Conservation (phyloP, 2,329 filamentous ascomycete species). For the Verticillium klebahnii region DNA sequence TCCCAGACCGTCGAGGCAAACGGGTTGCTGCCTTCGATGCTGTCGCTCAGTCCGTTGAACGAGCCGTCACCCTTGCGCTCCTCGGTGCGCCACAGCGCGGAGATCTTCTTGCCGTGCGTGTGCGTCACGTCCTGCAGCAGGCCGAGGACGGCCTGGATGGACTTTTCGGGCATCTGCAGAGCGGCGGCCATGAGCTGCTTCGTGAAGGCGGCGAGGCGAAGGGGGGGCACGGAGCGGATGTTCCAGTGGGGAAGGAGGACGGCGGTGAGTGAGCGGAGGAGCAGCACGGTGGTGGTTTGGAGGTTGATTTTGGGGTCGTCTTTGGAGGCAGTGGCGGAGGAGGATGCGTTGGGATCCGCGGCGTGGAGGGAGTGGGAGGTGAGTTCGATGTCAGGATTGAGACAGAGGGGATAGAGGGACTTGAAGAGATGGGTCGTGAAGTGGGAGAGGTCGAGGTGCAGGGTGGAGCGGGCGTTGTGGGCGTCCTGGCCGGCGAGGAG, state of each 20-base stretch:
- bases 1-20: constrained; percentile 92
- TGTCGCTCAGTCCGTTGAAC: constrained; percentile 68
- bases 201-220: constrained; percentile 84
- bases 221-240: constrained; percentile 70
- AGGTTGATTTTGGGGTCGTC: constrained; percentile 74
- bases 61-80: constrained; percentile 87
- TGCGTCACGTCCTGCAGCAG: constrained; percentile 75
- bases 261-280: constrained; percentile 80
- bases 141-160: constrained; percentile 71
- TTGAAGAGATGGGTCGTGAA: constrained; percentile 94
- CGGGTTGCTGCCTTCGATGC: constrained; percentile 82
- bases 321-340: constrained; percentile 34
- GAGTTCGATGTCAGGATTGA: constrained; percentile 83
- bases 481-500: constrained; percentile 91
- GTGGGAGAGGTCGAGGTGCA: constrained; percentile 89
- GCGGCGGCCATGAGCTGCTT: constrained; percentile 83
- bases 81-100: constrained; percentile 88
- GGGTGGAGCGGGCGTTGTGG: constrained; percentile 71
- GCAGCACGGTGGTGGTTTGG: constrained; percentile 87
- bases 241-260: constrained; percentile 73
- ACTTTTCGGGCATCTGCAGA: constrained; percentile 88
- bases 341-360: constrained; percentile 59
- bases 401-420: constrained; percentile 70
- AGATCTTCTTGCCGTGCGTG: constrained; percentile 76
- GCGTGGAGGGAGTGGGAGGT: constrained; percentile 61